A percentile compares a stretch with the other conserved stretches of the same genome.
These are phyloP conservation scores for Knufia petricola DNA, from an alignment of 2,329 filamentous ascomycete genomes.

Conservation along the genomic window DNA sequence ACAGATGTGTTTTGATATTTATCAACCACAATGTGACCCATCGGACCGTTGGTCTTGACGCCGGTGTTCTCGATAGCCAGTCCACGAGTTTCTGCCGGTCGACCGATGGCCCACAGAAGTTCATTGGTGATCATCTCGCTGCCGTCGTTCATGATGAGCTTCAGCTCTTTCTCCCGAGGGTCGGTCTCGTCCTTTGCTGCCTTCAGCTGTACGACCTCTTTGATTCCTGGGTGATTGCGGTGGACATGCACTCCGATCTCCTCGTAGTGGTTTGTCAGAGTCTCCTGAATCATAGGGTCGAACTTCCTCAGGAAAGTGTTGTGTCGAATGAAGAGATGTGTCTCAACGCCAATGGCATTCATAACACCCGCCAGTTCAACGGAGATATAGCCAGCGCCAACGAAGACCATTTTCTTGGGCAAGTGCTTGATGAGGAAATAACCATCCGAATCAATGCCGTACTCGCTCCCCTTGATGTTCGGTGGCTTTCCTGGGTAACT, in stretches of 20 bases:
- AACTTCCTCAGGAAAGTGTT: conserved; percentile 42
- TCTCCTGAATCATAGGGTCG: conserved; percentile 44
- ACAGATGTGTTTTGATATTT: conserved; percentile 42
- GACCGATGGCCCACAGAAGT: conserved; percentile 42
- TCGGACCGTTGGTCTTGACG: conserved; percentile 31
- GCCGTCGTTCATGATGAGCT: conserved; percentile 35
- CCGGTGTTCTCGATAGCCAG: conserved; percentile 34
- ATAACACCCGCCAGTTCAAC: conserved; percentile 44
- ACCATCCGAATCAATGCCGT: conserved; percentile 43
- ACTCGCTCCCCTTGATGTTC: conserved; percentile 36
- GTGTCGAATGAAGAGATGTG: conserved; percentile 42
- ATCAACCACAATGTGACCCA: conserved; percentile 39
- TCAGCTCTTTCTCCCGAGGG: conserved; percentile 38
- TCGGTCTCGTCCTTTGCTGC: conserved; percentile 31
- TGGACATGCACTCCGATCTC: conserved; percentile 40
- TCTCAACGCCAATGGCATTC: conserved; percentile 41
- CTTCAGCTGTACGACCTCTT: conserved; percentile 36
- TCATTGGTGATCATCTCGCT: conserved; percentile 39
- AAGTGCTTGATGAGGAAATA: conserved; percentile 44
- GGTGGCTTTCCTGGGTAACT: conserved; percentile 36
- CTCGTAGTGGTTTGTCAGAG: conserved; percentile 43
- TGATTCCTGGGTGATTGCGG: conserved; percentile 37
- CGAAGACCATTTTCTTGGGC: conserved; percentile 41
- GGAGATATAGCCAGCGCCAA: conserved; percentile 44
- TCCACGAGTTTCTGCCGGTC: conserved; percentile 36